Base-by-base conservation (phyloP, 2,329 filamentous ascomycete genomes). In the Trichoderma citrinoviride region DNA sequence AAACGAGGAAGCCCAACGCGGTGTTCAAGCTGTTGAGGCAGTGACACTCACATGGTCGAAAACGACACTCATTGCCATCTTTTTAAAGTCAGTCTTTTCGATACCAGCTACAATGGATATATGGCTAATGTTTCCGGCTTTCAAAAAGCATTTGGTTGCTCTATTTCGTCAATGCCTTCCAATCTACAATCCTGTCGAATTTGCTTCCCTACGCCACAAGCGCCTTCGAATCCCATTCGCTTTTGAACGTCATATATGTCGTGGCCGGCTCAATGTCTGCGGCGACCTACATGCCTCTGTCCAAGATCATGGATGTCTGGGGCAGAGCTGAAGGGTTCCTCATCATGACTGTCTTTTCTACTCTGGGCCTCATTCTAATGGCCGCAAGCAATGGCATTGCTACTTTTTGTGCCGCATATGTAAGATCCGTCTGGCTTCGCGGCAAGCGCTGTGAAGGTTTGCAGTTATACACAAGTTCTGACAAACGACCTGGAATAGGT, bases 251-350 rank as follows among this genome's bases (percentile, higher is more conserved):
- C 49, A 83, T 85, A 60, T 76, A 78, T 50, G 83, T 87, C 46
- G 80, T 88, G 0, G 75, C 84, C 4, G 78, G 76, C 67, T 76
- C 82, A 65, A 83, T 87, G 71, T 75, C 79, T 67, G 87, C 85
- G 44, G 84, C 87, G 2, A 79, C 85, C 41, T 88, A 87, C 70
- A 83, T 88, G 4, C 85, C 87, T 2, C 80, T 87, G 74, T 73
- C 87, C 37, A 89, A 89, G 71, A 75, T 87, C 12, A 79, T 88
- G 53, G 84, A 90, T 72, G 77, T 89, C 41, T 89, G 85, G 79
- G 87, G 86, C 55, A 83, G 87, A 43, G 81, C 86, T 14, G 81
- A 87, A 69, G 86, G 85, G 10, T 86, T 87, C 71, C 75, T 83
- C 33, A 68, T 85, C 55, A 85, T 85, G 75, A 78, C 83, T 1